Percentiles rank a stretch among this genome's conserved stretches.
phyloP scores from a whole-genome alignment of 805 yeast species.

The Kluyveromyces aestuarii region DNA sequence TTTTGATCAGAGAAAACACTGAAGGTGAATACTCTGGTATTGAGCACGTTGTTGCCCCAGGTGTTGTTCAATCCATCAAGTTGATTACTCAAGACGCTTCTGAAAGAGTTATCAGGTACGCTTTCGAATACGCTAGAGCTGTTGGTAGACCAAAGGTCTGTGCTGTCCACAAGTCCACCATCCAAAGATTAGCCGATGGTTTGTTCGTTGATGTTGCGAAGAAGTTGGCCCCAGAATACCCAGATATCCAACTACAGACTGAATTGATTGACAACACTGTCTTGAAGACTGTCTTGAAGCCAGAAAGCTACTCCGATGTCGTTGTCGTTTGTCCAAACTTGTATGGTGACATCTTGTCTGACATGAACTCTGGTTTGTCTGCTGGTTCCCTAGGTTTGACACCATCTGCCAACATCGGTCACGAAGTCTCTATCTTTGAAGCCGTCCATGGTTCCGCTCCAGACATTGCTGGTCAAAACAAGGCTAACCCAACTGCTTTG shows the following conservation, averaged over 20 bases:
- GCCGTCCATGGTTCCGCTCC: slow-evolving; percentile 99
- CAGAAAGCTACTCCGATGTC: slow-evolving; percentile 70
- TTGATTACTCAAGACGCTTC: slow-evolving; percentile 94
- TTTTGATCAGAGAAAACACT: slow-evolving; percentile 96
- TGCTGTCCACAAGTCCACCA: slow-evolving; percentile 97
- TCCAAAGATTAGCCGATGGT: slow-evolving; percentile 98
- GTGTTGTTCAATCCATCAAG: slow-evolving; percentile 97
- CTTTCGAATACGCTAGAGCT: slow-evolving; percentile 90
- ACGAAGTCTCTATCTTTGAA: slow-evolving; percentile 94
- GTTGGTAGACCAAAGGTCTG: slow-evolving; percentile 80
- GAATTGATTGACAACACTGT: slow-evolving; percentile 96
- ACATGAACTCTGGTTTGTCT: slow-evolving; percentile 84
- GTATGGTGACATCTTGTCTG: slow-evolving; percentile 98
- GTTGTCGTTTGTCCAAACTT: slow-evolving; percentile 98
- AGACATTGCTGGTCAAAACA: slow-evolving; percentile 97
- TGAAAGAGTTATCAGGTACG: slow-evolving; percentile 93
- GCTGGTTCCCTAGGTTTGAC: slow-evolving; percentile 99
- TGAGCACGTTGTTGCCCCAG: slow-evolving; percentile 96
- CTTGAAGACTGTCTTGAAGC: slow-evolving; percentile 81
- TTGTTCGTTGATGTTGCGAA: slow-evolving; percentile 87
- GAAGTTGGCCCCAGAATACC: slow-evolving; percentile 85
- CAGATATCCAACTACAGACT: slow-evolving; percentile 71
- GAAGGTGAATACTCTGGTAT: slow-evolving; percentile 99
- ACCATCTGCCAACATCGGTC: slow-evolving; percentile 99
- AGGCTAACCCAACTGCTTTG: slow-evolving; percentile 98